Evolutionary conservation across 2,329 filamentous ascomycete species (phyloP), one percentile per base, ranked within the genome.

Genomic region (Aspergillus pseudoterreus): DNA sequence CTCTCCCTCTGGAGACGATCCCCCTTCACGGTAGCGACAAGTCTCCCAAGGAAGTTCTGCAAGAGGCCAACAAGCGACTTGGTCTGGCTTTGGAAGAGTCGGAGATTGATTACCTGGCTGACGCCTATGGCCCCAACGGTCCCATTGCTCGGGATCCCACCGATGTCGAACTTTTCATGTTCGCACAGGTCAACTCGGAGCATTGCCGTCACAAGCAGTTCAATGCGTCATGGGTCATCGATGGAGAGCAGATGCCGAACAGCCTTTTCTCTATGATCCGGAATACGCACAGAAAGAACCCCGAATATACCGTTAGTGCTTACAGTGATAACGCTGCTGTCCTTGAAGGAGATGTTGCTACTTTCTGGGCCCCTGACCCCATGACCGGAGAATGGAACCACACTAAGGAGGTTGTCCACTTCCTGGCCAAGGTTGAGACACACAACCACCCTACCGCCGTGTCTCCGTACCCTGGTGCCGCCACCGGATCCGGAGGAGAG

Each of bases 251-350:
- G 57, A 94, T 92, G 80, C 80, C 83, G 43, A 82, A 87, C 67
- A 92, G 87, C 59, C 80, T 99, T 6, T 99, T 99, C 66, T 85
- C 85, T 33, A 97, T 99, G 94, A 99, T 99, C 67, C 83, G 88
- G 60, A 95, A 96, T 70, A 99, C 94, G 1, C 91, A 99, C 74
- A 82, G 83, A 63, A 86, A 85, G 57, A 75, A 82, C 52, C 89
- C 90, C 0, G 78, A 88, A 48, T 87, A 85, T 67, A 95, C 92
- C n/a, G 82, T 97, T 41, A 96, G 91, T 33, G 94, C 94, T 6
- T 99, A 99, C 73, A 95, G 90, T 63, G 94, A 99, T 70, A 99
- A 99, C 68, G 94, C 94, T 22, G 94, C 94, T n/a, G 94, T 99
- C 1, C 74, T 95, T 51, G 77, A 89, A 62, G 90, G 90, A 33